Base-by-base conservation (phyloP, 495 filamentous ascomycete genomes). In the Neurospora discreta region DNA sequence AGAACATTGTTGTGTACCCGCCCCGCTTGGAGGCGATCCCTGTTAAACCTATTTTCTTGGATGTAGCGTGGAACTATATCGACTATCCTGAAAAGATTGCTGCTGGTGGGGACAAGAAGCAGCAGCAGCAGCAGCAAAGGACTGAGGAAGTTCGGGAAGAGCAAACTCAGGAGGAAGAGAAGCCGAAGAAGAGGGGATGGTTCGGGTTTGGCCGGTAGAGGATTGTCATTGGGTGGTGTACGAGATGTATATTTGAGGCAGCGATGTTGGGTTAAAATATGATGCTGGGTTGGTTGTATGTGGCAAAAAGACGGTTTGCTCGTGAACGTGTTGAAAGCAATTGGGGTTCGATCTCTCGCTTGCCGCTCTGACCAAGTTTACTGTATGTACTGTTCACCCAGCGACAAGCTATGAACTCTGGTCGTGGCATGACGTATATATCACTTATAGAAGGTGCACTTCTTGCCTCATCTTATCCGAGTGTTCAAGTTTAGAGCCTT, bases 51-150 rank as follows among this genome's bases (percentile, higher is more conserved):
- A 80, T 99, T 18, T 98, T 98, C 85, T 87, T 98, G 65, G 95
- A 99, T 79, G 92, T 97, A 15, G 95, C 95, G 18, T 98, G 93
- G 91, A 99, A 98, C 79, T 99, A 97, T 78, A 93, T 99, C 73
- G 90, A 93, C 26, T 99, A 99, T 80, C 94, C 95, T 3, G 92
- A 91, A 4, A 85, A 86, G 71, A 16, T 18, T 42, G 16, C 5
- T 38, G 7, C 38, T 38, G 38, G 38, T 42, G 41, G 41, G 5
- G 33, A 20, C 60, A 10, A 80, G 80, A 43, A 76, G 83, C 70
- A 52, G 46, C 43, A 68, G 30, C 43, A 68, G 30, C 60, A 74
- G 41, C 20, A 74, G 39, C 44, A 74, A 65, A 67, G 58, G 23
- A 71, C 81, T 8, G 77, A 71, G 43, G 81, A 87, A 70, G 85